Evolutionary conservation across 139 green algal genomes (phyloP).

Genomic region (Chlorokybus atmophyticus): DNA sequence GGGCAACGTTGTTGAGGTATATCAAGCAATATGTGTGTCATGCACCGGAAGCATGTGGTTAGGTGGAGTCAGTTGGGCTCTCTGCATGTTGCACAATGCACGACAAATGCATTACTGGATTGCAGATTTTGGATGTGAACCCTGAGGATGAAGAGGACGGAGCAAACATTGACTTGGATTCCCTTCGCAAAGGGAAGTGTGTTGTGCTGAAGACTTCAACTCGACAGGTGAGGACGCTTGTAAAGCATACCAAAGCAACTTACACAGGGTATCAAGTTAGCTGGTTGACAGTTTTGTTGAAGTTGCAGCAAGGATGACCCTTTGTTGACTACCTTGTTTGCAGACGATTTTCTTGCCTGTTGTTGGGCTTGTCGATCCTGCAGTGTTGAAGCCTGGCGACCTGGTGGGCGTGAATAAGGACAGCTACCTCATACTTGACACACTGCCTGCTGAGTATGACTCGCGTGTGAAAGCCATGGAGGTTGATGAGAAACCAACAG

Average conservation of each 20-base stretch:
- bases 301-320: no score
- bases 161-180: constrained; percentile 74
- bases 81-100: neutral
- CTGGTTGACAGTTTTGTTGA: no score
- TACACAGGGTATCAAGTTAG: no score
- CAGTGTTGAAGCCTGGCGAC: constrained; percentile 69
- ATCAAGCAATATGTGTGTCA: no score
- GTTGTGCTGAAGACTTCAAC: constrained; percentile 97
- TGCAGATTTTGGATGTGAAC: constrained; percentile 74
- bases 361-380: constrained; percentile 85
- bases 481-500: constrained; percentile 95
- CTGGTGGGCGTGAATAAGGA: constrained; percentile 99
- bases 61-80: neutral
- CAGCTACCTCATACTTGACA: constrained; percentile 95
- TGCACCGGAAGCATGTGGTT: neutral
- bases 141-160: constrained; percentile 59
- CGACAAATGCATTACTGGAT: no score
- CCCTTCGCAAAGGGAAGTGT: constrained; percentile 78
- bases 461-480: constrained; percentile 90
- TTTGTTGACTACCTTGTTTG: no score
- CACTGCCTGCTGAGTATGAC: constrained; percentile 94
- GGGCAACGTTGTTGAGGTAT: constrained; percentile 85
- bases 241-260: no score
- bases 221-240: constrained; percentile 30
- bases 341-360: constrained; percentile 96